These are phyloP conservation scores for Solanum ossicruentum DNA, from an alignment of 257 asterid species.

Conservation along the genomic window DNA sequence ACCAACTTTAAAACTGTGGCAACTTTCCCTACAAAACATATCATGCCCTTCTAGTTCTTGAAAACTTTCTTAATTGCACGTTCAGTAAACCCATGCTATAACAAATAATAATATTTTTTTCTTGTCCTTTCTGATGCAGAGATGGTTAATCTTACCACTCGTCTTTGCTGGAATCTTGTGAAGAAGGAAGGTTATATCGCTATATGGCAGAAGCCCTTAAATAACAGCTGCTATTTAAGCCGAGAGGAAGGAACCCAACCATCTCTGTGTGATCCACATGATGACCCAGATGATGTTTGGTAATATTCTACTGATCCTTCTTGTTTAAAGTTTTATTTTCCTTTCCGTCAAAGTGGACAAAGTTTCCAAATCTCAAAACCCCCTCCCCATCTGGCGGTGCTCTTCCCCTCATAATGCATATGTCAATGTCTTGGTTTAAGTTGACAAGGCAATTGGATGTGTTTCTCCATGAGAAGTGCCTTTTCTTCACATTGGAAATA, in stretches of 20 bases:
- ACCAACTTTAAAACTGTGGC: neutral
- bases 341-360: neutral
- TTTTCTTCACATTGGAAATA: neutral
- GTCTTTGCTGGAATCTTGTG: constrained; percentile 85
- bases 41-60: neutral
- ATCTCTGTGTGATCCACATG: constrained; percentile 67
- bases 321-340: neutral
- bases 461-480: neutral
- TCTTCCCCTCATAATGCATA: neutral
- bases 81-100: neutral
- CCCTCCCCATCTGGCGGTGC: neutral
- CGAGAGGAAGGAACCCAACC: constrained; percentile 67
- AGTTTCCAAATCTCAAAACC: neutral
- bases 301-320: neutral
- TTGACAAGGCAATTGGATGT: neutral
- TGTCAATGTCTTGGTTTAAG: neutral
- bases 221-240: constrained; percentile 76
- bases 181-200: constrained; percentile 92
- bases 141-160: constrained; percentile 72
- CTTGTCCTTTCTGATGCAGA: constrained; percentile 25
- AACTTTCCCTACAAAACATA: neutral
- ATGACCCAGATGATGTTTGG: constrained; percentile 88
- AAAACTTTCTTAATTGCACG: neutral
- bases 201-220: constrained; percentile 87
- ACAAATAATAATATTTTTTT: neutral